A percentile compares a stretch with the other conserved stretches of the same genome.
These are phyloP conservation scores for Amylocystis lapponica DNA, from an alignment of 768 basidiomycete species.

Conservation along the genomic window DNA sequence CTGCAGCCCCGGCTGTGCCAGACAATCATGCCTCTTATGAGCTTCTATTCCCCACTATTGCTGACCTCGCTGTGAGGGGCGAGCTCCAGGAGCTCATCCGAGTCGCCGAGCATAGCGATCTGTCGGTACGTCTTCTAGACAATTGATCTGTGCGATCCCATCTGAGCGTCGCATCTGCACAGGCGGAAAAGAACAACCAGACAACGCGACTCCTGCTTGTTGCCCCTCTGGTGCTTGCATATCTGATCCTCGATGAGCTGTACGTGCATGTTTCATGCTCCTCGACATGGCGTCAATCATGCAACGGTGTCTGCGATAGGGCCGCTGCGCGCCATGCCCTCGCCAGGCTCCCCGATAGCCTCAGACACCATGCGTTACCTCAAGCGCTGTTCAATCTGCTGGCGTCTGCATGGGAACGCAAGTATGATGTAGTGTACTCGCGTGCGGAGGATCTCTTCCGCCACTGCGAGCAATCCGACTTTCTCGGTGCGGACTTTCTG, in stretches of 20 bases:
- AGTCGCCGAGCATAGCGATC: conserved; percentile 46
- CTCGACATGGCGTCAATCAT: not conserved
- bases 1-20: not conserved
- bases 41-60: conserved; percentile 37
- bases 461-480: conserved; percentile 38
- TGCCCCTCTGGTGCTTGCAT: conserved; percentile 57
- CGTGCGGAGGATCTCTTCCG: conserved; percentile 38
- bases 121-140: conserved; percentile 39
- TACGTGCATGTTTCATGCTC: conserved; percentile 27
- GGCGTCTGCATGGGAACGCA: conserved; percentile 46
- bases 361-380: conserved; percentile 39
- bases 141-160: no score
- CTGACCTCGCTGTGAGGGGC: conserved; percentile 38
- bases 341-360: conserved; percentile 45
- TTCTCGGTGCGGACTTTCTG: conserved; percentile 41
- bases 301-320: conserved; percentile 26
- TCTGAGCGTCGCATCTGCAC: no score
- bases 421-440: conserved; percentile 50
- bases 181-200: conserved; percentile 20
- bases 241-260: conserved; percentile 61
- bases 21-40: conserved; percentile 29
- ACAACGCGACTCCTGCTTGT: conserved; percentile 39
- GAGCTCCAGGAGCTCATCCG: conserved; percentile 39
- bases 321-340: conserved; percentile 56
- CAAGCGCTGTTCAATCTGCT: conserved; percentile 42